Conservation (phyloP, 441 rosid species). For the Biscutella laevigata region DNA sequence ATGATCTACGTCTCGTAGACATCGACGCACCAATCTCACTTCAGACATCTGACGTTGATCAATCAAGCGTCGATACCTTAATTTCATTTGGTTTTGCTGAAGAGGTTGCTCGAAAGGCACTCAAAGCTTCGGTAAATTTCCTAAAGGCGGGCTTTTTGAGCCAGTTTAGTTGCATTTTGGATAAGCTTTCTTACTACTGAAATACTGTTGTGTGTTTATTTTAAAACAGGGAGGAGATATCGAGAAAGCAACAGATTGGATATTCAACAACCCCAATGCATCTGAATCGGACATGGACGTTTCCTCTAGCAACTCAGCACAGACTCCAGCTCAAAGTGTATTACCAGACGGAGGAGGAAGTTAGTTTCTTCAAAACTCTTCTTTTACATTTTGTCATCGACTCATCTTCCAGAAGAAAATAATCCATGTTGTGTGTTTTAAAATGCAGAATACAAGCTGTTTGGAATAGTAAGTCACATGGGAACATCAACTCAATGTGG, state of each 20-base stretch:
- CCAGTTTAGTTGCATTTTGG: too few relatives aligned
- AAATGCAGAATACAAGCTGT: conserved; percentile 69
- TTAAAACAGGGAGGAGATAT: conserved; percentile 88
- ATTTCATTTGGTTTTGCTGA: conserved; percentile 83
- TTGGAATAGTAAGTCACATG: conserved; percentile 88
- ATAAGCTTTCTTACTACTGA: too few relatives aligned
- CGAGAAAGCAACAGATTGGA: conserved; percentile 97
- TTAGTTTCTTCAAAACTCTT: conserved; percentile 29
- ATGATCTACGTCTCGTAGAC: conserved; percentile 36
- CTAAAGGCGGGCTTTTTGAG: too few relatives aligned
- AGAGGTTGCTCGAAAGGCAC: conserved; percentile 71
- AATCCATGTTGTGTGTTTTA: too few relatives aligned
- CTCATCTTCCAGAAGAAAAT: background rate
- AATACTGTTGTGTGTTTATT: too few relatives aligned
- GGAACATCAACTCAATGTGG: conserved; percentile 94
- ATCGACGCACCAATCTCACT: conserved; percentile 60
- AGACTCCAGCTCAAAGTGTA: conserved; percentile 34
- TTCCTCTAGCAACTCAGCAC: conserved; percentile 39
- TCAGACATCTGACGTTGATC: conserved; percentile 41
- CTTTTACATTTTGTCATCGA: too few relatives aligned
- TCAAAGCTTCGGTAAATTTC: conserved; percentile 50
- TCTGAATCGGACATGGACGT: conserved; percentile 63
- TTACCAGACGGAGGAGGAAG: conserved; percentile 89
- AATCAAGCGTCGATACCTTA: conserved; percentile 65
- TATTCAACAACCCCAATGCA: conserved; percentile 81